phyloP scores from a whole-genome alignment of 768 basidiomycete species.

The Cystobasidium onofrii region DNA sequence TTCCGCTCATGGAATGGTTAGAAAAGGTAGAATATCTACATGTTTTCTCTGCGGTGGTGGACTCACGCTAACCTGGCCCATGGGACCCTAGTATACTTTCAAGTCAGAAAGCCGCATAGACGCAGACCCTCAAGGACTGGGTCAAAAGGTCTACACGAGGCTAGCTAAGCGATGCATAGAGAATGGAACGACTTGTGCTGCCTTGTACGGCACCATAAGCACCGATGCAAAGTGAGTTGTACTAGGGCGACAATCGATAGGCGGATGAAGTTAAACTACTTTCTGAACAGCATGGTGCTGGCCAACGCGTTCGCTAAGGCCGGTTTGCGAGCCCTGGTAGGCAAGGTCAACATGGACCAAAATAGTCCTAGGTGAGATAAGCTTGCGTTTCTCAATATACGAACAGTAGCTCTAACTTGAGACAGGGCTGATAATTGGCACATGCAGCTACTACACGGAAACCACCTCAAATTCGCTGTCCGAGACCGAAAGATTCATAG shows the following conservation, averaged over 20 bases:
- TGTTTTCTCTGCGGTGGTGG: no score
- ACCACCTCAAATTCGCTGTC: slow-evolving; percentile 49
- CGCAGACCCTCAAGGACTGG: slow-evolving; percentile 52
- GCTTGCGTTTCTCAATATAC: background rate
- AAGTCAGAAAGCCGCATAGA: slow-evolving; percentile 72
- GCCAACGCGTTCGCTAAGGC: slow-evolving; percentile 63
- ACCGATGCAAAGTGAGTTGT: slow-evolving; percentile 65
- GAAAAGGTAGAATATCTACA: background rate
- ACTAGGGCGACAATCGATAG: background rate
- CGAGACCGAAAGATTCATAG: slow-evolving; percentile 56
- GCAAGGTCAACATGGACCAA: slow-evolving; percentile 54
- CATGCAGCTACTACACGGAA: slow-evolving; percentile 54
- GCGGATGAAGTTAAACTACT: background rate
- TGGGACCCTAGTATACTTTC: slow-evolving; percentile 64
- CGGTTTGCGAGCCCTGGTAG: slow-evolving; percentile 73
- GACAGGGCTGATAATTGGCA: no score
- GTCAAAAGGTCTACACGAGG: slow-evolving; percentile 58
- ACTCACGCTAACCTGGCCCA: no score
- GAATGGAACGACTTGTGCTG: slow-evolving; percentile 66
- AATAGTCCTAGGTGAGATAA: background rate
- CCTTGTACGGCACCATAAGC: slow-evolving; percentile 76
- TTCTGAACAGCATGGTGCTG: slow-evolving; percentile 58
- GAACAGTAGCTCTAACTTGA: no score
- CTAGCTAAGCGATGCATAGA: slow-evolving; percentile 62
- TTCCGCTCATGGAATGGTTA: slow-evolving; percentile 46